Conservation (phyloP, 2,329 filamentous ascomycete species). For the Tolypocladium pustulatum region DNA sequence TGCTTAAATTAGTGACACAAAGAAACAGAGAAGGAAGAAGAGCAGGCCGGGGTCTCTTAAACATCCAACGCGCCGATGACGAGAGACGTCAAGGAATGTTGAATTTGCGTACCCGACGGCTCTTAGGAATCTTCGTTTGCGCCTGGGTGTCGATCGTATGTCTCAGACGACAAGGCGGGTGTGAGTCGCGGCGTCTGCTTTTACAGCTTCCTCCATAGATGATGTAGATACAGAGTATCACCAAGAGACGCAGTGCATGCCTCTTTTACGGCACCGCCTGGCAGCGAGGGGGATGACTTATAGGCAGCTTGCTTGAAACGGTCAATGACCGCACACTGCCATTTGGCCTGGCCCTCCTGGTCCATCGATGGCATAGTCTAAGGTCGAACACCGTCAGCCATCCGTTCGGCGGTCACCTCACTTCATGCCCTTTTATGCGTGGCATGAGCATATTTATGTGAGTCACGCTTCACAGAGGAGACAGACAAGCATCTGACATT, state of each 20-base stretch:
- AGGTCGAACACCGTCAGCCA: no score
- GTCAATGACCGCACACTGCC: neutral
- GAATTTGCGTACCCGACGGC: no score
- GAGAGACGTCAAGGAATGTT: neutral
- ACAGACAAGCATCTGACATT: neutral
- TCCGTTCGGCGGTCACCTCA: neutral
- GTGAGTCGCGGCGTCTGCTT: neutral
- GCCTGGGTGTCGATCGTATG: neutral
- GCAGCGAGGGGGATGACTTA: neutral
- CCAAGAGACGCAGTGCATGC: neutral
- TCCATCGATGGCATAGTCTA: neutral
- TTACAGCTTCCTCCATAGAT: no score
- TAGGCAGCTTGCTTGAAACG: no score
- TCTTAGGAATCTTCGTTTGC: neutral
- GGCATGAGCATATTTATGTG: neutral
- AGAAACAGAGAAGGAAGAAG: neutral
- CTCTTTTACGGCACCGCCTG: neutral
- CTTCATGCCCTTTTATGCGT: neutral
- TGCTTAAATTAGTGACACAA: no score
- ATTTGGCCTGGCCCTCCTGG: neutral
- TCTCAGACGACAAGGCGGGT: neutral
- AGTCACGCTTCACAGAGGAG: neutral
- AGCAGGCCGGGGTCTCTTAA: neutral
- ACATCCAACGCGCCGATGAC: no score
- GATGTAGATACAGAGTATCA: neutral